Evolutionary conservation across 179 eudicot species (phyloP), one percentile per base, ranked within the genome.

Genomic region (Corrigiola litoralis): DNA sequence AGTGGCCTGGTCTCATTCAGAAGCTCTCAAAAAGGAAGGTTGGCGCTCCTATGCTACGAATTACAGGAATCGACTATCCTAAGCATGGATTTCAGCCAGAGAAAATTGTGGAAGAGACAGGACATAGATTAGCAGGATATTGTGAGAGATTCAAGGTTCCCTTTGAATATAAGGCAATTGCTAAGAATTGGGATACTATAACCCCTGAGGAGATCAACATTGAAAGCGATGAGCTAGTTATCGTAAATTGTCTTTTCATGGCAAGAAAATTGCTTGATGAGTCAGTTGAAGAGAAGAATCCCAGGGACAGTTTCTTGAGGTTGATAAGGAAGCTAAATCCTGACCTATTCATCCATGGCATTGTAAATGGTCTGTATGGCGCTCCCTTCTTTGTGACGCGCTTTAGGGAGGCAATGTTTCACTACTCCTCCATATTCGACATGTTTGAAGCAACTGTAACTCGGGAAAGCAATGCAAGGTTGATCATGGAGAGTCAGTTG

Each of bases 371-470:
- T 20, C 36, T 73, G 11, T 74, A 59, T 9, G 69, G 58, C 17
- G 70, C 81, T 12, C 84, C 86, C 2, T 79, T 77, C 64, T 82
- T 82, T 54, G 61, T 74, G 36, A 73, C 85, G 2, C 69, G 85
- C 8, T 81, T 81, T 33, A 74, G 58, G 40, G 81, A 76, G 67
- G 79, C 74, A 1, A 51, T 79, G 7, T 82, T 71, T 20, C 77
- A 79, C 42, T 77, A 58, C 72, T 76, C 81, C 1, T 28, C 69
- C 2, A 33, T 71, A 31, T 77, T 77, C 24, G 86, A 82, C 65
- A 65, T 79, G 71, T 58, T 79, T 34, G 86, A 82, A 51, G 71
- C 76, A 17, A 77, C 69, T 17, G 16, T 77, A 25, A 36, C 71
- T 11, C 58, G 69, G 1, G 76, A 79, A n/a, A 66, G 77, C 33